Base-by-base conservation (phyloP, 1,284 basidiomycete genomes). In the Microbotryomycetes sp. region DNA sequence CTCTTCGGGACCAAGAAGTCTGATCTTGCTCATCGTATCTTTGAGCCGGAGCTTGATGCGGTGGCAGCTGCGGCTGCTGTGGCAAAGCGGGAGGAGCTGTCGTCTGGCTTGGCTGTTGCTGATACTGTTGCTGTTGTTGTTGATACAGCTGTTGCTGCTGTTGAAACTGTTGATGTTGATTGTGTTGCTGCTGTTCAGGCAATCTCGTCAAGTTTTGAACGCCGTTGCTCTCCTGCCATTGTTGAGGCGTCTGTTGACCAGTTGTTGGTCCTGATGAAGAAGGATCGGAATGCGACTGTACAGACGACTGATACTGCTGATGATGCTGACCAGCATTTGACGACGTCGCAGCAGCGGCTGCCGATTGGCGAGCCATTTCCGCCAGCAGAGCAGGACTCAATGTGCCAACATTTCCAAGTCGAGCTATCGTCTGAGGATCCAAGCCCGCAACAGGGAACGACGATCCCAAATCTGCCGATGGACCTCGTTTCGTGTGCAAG, bases 401-500 rank as follows among this genome's bases (percentile, higher is more conserved):
- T 49, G 57, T 57, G 30, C 59, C 49, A 12, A 58, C 46, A 30
- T 51, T 59, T 4, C 64, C 64, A 53, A 68, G 58, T 16, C 58
- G 52, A 16, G 56, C 46, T 28, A 63, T 61, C 15, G 61, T 60
- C 4, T 45, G 25, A 3, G 52, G 5, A 25, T 66, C 66, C 47
- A 68, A 53, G 2, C 54, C 55, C 3, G 63, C 60, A 52, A 68
- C 63, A n/a, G 66, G 66, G 45, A 68, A 65, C 31, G 63, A 61
- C 0, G 59, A 60, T 3, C 63, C 58, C 9, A 56, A 30, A 7
- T 29, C 29, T 25, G 36, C 30, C 26, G 32, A 49, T 19, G 36
- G 36, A 19, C 88, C 88, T 47, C 90, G 81, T 78, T 92, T 93
- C 25, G 92, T 96, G 75, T 98, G 94, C 50, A 98, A 76, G 74